A percentile compares a stretch with the other conserved stretches of the same genome.
Conservation (phyloP, 1,284 basidiomycete species). For the Coniferiporia weirii region DNA sequence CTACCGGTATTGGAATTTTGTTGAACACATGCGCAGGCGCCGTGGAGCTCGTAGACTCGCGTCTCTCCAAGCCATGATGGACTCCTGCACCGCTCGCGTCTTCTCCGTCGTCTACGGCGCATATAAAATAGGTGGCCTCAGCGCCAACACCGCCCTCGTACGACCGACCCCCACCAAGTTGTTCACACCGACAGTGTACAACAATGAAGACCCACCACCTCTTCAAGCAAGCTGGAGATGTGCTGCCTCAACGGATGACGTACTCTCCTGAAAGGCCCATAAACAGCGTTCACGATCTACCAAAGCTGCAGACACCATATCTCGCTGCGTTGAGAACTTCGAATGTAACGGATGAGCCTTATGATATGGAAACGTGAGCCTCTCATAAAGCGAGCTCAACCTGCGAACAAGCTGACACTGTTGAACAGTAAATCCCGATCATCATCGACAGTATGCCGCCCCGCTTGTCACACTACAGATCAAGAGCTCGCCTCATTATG, state of each 20-base stretch:
- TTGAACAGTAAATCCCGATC: background rate
- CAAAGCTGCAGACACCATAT: constrained; percentile 12
- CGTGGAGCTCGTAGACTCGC: background rate
- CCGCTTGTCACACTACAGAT: no score
- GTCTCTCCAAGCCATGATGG: no score
- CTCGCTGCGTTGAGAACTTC: constrained; percentile 1
- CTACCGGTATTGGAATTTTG: no score
- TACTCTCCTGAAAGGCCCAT: constrained; percentile 8
- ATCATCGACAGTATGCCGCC: background rate
- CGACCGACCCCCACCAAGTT: no score
- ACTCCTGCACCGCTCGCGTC: no score
- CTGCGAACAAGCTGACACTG: no score
- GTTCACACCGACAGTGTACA: background rate
- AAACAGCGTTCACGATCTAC: constrained; percentile 1
- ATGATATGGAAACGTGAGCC: background rate
- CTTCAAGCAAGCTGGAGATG: background rate
- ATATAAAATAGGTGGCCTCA: no score
- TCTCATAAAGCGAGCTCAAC: background rate
- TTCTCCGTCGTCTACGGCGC: no score
- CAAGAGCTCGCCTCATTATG: background rate
- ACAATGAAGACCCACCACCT: background rate
- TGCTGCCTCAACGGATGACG: background rate
- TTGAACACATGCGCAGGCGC: background rate
- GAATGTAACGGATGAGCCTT: background rate
- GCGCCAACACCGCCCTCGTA: no score